Evolutionary conservation across 202 grass and related monocot genomes (phyloP).

Genomic region (Brachypodium distachyon): DNA sequence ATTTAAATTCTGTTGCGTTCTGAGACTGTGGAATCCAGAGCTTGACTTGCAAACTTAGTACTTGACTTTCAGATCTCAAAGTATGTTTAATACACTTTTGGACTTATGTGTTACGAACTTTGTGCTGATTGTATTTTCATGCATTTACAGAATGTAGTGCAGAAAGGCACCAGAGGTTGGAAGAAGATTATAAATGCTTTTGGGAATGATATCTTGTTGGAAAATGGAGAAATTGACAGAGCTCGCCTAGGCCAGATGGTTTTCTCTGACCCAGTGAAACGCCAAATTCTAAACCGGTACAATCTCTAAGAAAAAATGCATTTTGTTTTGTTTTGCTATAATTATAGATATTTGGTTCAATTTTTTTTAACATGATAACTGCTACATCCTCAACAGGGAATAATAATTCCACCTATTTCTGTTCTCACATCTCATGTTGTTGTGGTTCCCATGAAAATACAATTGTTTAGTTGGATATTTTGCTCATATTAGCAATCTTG

Average conservation of each 20-base stretch:
- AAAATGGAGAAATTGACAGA: conserved; percentile 80
- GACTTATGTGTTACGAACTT: neutral
- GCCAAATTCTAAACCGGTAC: conserved; percentile 70
- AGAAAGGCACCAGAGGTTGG: conserved; percentile 72
- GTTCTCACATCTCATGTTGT: neutral
- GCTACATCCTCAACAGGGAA: too few relatives aligned
- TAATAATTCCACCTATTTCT: neutral
- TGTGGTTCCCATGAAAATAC: neutral
- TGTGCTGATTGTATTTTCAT: conserved; percentile 18
- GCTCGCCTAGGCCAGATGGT: conserved; percentile 73
- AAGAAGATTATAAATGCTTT: conserved; percentile 86
- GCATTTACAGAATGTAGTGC: conserved; percentile 59
- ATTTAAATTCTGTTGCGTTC: too few relatives aligned
- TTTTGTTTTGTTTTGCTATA: too few relatives aligned
- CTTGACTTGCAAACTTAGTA: too few relatives aligned
- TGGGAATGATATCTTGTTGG: conserved; percentile 64
- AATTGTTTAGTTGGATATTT: neutral
- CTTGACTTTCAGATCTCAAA: too few relatives aligned
- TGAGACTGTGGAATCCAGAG: too few relatives aligned
- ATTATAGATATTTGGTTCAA: neutral
- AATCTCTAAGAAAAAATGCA: neutral
- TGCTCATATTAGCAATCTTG: neutral
- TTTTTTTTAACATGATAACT: neutral
- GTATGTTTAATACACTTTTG: too few relatives aligned
- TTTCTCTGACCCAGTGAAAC: conserved; percentile 62